Evolutionary conservation across 768 basidiomycete genomes (phyloP), one percentile per base, ranked within the genome.

Genomic region (Suillus sp.): DNA sequence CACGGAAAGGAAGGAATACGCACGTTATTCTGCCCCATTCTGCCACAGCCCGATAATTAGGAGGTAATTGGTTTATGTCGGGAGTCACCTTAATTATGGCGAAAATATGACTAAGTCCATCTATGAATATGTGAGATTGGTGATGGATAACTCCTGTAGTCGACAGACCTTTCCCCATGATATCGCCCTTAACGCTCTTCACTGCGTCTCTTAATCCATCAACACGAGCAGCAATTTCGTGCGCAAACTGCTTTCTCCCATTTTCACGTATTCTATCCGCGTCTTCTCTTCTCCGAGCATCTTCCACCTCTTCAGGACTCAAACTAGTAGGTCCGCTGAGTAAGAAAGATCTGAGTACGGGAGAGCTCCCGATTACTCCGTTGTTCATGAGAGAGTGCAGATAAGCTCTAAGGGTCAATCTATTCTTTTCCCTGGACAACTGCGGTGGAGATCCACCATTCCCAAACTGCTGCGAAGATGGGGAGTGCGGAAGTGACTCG

Each of bases 11-110:
- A 54, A 54, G 51, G 58, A 10, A 30, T 45, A 83, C 95, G 72
- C 64, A 96, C 95, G 96, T 96, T 72, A 98, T 97, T 61, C 96
- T 81, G 6, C 92, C 97, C 96, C 97, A 99, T 75, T 99, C 96
- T 8, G 96, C 72, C 53, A 98, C 94, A 45, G 95, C 92, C 67
- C 86, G 83, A 70, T 95, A 98, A 65, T 96, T 93, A 8, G 79
- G 73, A 7, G 97, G 96, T 50, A 99, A 77, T 70, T 88, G 85
- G 62, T 84, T 82, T 10, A 96, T 87, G 62, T 88, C 80, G 9
- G 91, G 86, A 4, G 91, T 96, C 45, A 84, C 76, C 76, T 93
- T 91, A 73, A 99, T 91, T 6, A 90, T 90, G 13, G 86, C 86
- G 71, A 99, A 99, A n/a, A 99, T 82, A 62, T 85, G 85, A 30